phyloP scores from a whole-genome alignment of 2,329 filamentous ascomycete species.

The Tolypocladium nubicola region DNA sequence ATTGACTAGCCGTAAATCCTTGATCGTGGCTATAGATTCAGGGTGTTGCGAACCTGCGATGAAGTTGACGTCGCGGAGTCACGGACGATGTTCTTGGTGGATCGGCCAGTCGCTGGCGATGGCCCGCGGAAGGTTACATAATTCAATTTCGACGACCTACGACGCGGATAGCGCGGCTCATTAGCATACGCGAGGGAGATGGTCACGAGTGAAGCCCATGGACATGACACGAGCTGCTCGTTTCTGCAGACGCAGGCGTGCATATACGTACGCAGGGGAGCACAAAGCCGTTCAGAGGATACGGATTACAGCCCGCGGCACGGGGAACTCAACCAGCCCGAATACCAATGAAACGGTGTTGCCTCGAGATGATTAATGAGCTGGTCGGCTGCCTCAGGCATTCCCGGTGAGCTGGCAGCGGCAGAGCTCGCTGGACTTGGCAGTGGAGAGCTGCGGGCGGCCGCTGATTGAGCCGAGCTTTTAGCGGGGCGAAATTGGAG shows the following conservation, averaged over 20 bases:
- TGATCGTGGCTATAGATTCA: not conserved
- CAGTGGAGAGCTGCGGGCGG: not conserved
- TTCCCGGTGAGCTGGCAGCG: not conserved
- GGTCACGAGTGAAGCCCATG: not conserved
- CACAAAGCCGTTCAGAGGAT: too few species aligned
- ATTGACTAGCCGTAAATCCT: not conserved
- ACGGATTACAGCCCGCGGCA: not conserved
- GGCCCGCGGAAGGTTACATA: not conserved
- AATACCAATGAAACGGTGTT: not conserved
- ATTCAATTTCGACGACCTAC: not conserved
- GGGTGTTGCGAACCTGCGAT: not conserved
- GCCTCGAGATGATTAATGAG: not conserved
- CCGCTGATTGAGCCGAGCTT: not conserved
- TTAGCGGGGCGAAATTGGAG: slow-evolving; percentile 4
- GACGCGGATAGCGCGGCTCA: not conserved
- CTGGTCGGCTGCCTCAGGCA: slow-evolving; percentile 2
- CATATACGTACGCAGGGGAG: not conserved
- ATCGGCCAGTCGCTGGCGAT: not conserved
- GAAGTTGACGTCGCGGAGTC: not conserved
- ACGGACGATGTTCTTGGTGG: not conserved
- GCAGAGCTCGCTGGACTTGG: not conserved
- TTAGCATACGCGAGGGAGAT: not conserved
- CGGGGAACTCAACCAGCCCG: not conserved
- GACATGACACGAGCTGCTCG: not conserved
- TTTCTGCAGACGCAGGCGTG: not conserved